These are phyloP conservation scores for Raffaelea ambrosiae DNA, from an alignment of 2,329 filamentous ascomycete genomes.

Conservation along the genomic window DNA sequence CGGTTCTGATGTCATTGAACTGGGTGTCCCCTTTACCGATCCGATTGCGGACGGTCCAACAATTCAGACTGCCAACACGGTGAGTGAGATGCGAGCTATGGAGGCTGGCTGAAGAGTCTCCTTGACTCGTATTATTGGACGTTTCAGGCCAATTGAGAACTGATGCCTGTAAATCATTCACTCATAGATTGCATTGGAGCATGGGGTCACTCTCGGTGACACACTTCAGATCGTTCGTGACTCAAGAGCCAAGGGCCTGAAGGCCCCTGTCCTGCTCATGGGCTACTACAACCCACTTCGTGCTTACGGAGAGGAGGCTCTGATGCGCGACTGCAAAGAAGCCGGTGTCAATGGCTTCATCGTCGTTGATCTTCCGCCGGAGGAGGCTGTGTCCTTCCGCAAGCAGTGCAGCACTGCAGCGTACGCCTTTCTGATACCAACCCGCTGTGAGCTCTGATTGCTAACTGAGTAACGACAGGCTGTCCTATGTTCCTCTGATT, in stretches of 20 bases:
- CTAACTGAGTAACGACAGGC: conserved; percentile 36
- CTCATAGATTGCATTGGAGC: conserved; percentile 59
- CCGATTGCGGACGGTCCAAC: conserved; percentile 96
- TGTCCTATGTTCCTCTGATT: conserved; percentile 96
- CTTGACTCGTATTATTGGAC: too few species aligned
- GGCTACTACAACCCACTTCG: conserved; percentile 97
- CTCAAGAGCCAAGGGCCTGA: conserved; percentile 68
- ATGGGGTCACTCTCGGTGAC: conserved; percentile 76
- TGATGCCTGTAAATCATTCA: neutral
- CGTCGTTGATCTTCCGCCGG: conserved; percentile 87
- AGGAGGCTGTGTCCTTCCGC: conserved; percentile 90
- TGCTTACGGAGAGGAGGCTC: conserved; percentile 84
- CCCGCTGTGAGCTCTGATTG: too few species aligned
- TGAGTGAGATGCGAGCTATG: conserved; percentile 32
- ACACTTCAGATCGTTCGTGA: conserved; percentile 78
- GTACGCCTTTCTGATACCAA: too few species aligned
- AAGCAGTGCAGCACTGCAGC: conserved; percentile 71
- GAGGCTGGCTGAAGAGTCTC: too few species aligned
- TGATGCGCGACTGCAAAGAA: conserved; percentile 74
- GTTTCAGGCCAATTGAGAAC: too few species aligned
- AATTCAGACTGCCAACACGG: conserved; percentile 91
- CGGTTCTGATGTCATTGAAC: conserved; percentile 89
- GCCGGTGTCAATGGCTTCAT: conserved; percentile 95
- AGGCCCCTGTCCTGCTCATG: conserved; percentile 84
- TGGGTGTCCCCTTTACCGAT: conserved; percentile 94